phyloP scores from a whole-genome alignment of 169 alveolate species.

The Babesia sp. region DNA sequence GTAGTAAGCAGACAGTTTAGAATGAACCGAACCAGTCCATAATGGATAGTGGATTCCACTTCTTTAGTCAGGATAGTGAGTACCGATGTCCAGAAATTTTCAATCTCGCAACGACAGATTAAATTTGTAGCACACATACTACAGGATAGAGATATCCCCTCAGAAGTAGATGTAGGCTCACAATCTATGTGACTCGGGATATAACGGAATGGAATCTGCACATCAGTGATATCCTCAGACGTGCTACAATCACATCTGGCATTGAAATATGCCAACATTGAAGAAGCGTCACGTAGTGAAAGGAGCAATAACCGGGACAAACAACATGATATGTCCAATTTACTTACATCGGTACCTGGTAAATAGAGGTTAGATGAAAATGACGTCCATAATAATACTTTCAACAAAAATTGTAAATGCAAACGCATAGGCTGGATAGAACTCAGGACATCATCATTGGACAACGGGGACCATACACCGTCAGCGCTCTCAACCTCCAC shows the following conservation, averaged over 20 bases:
- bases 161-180: constrained; percentile 5
- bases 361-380: constrained; percentile 33
- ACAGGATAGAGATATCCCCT: constrained; percentile 36
- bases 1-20: constrained; percentile 55
- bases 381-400: constrained; percentile 28
- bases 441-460: neutral
- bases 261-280: constrained; percentile 16
- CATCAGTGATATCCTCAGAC: neutral
- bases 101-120: constrained; percentile 49
- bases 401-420: constrained; percentile 43
- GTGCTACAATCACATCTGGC: neutral
- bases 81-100: constrained; percentile 51
- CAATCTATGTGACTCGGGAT: constrained; percentile 24
- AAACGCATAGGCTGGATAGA: constrained; percentile 30
- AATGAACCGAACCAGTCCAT: constrained; percentile 31
- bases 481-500: constrained; percentile 44
- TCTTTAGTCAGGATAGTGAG: constrained; percentile 20
- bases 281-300: constrained; percentile 37
- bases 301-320: constrained; percentile 21
- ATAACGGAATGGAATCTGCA: constrained; percentile 36
- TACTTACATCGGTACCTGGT: neutral
- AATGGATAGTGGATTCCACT: constrained; percentile 22
- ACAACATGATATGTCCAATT: constrained; percentile 16
- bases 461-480: constrained; percentile 48
- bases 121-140: constrained; percentile 37